phyloP scores from a whole-genome alignment of 768 basidiomycete genomes.

The Botryobasidium botryosum region DNA sequence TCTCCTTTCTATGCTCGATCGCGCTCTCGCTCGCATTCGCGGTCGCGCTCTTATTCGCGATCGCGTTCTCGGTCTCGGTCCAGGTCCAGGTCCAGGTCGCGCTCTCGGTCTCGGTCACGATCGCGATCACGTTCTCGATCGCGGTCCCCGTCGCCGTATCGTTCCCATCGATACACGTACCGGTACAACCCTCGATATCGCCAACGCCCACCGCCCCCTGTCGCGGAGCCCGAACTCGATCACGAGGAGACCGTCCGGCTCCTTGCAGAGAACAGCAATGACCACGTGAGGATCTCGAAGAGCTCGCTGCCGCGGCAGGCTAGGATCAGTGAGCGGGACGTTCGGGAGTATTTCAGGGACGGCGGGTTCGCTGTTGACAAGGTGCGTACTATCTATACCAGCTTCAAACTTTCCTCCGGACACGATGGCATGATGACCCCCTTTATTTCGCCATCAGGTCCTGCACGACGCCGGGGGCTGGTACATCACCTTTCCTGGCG shows the following conservation, averaged over 20 bases:
- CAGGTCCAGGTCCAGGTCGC: neutral
- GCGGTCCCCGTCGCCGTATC: slow-evolving; percentile 19
- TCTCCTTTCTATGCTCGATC: too few relatives aligned
- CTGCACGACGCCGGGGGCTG: slow-evolving; percentile 53
- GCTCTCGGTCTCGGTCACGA: slow-evolving; percentile 1
- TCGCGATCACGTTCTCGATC: slow-evolving; percentile 17
- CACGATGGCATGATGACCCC: neutral
- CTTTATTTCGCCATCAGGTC: slow-evolving; percentile 29
- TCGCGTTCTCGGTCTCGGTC: neutral
- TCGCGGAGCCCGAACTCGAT: slow-evolving; percentile 5
- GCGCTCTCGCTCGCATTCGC: too few relatives aligned
- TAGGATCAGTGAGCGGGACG: slow-evolving; percentile 43
- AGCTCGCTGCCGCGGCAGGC: slow-evolving; percentile 27
- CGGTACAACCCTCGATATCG: neutral
- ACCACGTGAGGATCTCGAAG: slow-evolving; percentile 45
- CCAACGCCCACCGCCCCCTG: neutral
- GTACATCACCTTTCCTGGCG: slow-evolving; percentile 63
- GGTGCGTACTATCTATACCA: slow-evolving; percentile 28
- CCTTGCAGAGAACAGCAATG: slow-evolving; percentile 44
- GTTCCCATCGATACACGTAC: neutral
- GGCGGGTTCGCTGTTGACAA: slow-evolving; percentile 27
- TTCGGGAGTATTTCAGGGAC: slow-evolving; percentile 37
- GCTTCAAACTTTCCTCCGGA: neutral
- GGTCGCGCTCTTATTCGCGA: neutral
- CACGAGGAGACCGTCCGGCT: slow-evolving; percentile 25